Conservation (phyloP, 768 basidiomycete genomes). For the Lyophyllum semitale region DNA sequence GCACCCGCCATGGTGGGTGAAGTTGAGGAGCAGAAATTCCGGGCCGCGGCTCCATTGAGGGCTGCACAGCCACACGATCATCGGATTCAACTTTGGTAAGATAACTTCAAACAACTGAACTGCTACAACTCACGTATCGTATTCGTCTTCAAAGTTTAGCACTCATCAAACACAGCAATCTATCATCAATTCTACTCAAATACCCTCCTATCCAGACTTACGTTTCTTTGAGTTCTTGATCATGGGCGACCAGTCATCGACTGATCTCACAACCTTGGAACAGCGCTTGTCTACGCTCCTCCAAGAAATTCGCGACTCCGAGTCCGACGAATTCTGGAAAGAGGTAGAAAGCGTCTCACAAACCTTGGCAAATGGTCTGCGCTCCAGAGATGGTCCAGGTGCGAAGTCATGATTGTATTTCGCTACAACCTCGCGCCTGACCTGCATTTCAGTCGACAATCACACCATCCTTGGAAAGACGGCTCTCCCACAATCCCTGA, state of each 20-base stretch:
- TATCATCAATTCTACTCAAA: not conserved
- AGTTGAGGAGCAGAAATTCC: not conserved
- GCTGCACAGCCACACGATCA: slow-evolving; percentile 17
- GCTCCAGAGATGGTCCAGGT: slow-evolving; percentile 58
- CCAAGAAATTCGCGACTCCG: slow-evolving; percentile 32
- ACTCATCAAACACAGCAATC: not conserved
- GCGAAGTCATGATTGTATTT: slow-evolving; percentile 2
- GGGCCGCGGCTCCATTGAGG: not conserved
- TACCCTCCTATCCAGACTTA: not conserved
- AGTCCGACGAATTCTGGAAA: slow-evolving; percentile 46
- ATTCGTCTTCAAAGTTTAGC: not conserved
- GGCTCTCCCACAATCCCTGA: slow-evolving; percentile 64
- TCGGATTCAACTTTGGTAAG: not conserved
- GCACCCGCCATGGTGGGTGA: slow-evolving; percentile 43
- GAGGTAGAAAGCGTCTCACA: slow-evolving; percentile 53
- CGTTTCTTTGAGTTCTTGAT: not conserved
- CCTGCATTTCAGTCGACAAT: slow-evolving; percentile 56
- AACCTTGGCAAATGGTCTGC: slow-evolving; percentile 62
- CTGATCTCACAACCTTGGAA: slow-evolving; percentile 37
- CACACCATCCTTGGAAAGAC: slow-evolving; percentile 71
- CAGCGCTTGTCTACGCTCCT: slow-evolving; percentile 27
- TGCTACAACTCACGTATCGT: not conserved
- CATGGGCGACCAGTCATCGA: slow-evolving; percentile 27
- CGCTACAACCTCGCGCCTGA: slow-evolving; percentile 8
- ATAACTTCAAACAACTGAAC: not conserved